A percentile compares a stretch with the other conserved stretches of the same genome.
phyloP scores from a whole-genome alignment of 2,329 filamentous ascomycete species.

The Raffaelea deltoideospora region DNA sequence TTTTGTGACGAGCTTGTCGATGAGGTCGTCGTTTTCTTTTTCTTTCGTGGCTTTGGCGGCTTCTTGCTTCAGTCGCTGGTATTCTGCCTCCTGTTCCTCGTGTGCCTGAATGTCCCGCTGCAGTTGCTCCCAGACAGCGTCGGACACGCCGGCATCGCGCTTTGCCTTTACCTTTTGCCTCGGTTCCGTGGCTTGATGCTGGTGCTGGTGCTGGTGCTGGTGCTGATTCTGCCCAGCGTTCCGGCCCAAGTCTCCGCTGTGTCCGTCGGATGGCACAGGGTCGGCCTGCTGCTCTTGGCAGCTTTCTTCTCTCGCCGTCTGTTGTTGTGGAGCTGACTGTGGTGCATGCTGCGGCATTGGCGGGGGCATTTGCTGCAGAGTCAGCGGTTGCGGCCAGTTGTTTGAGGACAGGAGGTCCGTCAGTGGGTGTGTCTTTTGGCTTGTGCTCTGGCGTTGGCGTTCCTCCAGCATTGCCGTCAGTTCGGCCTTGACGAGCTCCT shows the following conservation, averaged over 20 bases:
- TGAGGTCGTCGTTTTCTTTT: background rate
- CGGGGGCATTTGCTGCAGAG: background rate
- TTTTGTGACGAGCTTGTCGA: conserved; percentile 16
- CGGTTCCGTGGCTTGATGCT: no score
- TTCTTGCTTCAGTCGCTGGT: conserved; percentile 12
- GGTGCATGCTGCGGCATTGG: no score
- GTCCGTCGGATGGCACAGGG: background rate
- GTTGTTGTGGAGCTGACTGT: background rate
- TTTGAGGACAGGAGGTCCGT: background rate
- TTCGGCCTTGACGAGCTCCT: background rate
- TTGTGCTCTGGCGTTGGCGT: background rate
- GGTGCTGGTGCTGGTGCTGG: no score
- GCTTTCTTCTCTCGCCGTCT: background rate
- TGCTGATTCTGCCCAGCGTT: no score
- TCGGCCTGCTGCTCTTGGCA: background rate
- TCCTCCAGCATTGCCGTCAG: conserved; percentile 1
- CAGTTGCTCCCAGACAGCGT: conserved; percentile 46
- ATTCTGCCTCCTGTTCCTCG: conserved; percentile 20
- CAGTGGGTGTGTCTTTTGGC: background rate
- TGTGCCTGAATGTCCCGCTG: conserved; percentile 29
- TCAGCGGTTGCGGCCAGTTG: background rate
- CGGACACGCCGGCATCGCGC: conserved; percentile 42
- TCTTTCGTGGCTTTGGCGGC: conserved; percentile 12
- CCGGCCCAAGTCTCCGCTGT: background rate
- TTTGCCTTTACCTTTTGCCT: background rate